Conservation (phyloP, 495 filamentous ascomycete species). For the Podospora tetraspora region DNA sequence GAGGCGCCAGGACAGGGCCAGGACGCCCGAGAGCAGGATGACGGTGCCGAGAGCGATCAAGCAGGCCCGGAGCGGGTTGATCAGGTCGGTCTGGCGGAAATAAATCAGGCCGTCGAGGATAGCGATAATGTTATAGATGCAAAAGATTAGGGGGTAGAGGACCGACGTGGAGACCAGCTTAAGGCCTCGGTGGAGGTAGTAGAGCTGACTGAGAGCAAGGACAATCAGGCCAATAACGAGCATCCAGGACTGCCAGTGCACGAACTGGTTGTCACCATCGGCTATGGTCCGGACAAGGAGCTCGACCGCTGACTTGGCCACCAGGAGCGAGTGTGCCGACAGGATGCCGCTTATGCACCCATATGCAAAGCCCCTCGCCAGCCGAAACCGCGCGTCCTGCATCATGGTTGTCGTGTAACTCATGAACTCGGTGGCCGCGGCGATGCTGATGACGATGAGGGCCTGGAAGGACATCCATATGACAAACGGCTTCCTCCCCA, state of each 20-base stretch:
- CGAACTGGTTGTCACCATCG: conserved; percentile 88
- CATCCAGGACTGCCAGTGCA: conserved; percentile 94
- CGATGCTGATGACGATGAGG: conserved; percentile 62
- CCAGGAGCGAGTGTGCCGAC: conserved; percentile 85
- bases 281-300: conserved; percentile 88
- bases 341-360: conserved; percentile 87
- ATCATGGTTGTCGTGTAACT: conserved; percentile 42
- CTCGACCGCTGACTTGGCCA: conserved; percentile 96
- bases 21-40: conserved; percentile 79
- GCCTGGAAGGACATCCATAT: conserved; percentile 82
- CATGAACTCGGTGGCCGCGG: conserved; percentile 57
- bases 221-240: conserved; percentile 76
- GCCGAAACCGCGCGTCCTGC: conserved; percentile 59
- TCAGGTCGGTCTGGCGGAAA: conserved; percentile 79
- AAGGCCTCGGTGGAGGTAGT: conserved; percentile 88
- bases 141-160: conserved; percentile 96
- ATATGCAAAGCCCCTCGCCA: conserved; percentile 82
- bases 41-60: conserved; percentile 84
- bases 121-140: conserved; percentile 98
- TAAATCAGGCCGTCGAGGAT: conserved; percentile 97
- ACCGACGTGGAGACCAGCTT: conserved; percentile 94
- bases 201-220: conserved; percentile 86
- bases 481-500: conserved; percentile 72
- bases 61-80: conserved; percentile 67
- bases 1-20: conserved; percentile 91